Evolutionary conservation across 331 rosid species (phyloP).

Genomic region (Malus hybrid): DNA sequence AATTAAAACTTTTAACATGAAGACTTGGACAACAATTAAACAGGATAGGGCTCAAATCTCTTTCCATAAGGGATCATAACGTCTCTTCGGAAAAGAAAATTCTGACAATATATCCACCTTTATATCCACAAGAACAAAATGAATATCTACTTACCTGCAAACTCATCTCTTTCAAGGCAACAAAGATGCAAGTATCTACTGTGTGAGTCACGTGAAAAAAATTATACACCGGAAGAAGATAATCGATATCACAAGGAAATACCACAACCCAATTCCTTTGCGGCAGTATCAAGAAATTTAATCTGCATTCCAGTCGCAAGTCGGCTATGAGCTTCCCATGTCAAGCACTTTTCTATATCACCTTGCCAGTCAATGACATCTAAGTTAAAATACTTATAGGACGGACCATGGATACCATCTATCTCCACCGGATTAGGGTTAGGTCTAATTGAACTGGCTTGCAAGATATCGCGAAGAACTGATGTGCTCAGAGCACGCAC

Average conservation of each 20-base stretch:
- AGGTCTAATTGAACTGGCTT: slow-evolving; percentile 46
- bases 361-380: slow-evolving; percentile 70
- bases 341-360: slow-evolving; percentile 73
- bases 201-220: slow-evolving; percentile 1
- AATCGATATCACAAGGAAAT: slow-evolving; percentile 46
- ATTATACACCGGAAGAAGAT: slow-evolving; percentile 9
- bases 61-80: not conserved
- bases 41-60: slow-evolving; percentile 1
- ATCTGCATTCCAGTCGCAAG: slow-evolving; percentile 60
- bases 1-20: too few species aligned
- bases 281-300: slow-evolving; percentile 67
- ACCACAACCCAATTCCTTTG: slow-evolving; percentile 77
- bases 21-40: not conserved
- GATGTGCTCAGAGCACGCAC: slow-evolving; percentile 82
- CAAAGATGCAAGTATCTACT: slow-evolving; percentile 13
- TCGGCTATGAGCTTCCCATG: slow-evolving; percentile 88
- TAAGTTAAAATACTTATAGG: slow-evolving; percentile 46
- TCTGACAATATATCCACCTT: slow-evolving; percentile 3
- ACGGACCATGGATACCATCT: slow-evolving; percentile 39
- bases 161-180: slow-evolving; percentile 31
- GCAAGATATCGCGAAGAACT: slow-evolving; percentile 84
- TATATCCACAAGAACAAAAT: slow-evolving; percentile 10
- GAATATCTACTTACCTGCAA: slow-evolving; percentile 29
- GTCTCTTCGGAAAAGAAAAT: slow-evolving; percentile 18
- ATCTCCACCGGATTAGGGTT: slow-evolving; percentile 31